Percentiles rank a stretch among this genome's conserved stretches.
phyloP scores from a whole-genome alignment of 2,329 filamentous ascomycete genomes.

The Talaromyces sp. region DNA sequence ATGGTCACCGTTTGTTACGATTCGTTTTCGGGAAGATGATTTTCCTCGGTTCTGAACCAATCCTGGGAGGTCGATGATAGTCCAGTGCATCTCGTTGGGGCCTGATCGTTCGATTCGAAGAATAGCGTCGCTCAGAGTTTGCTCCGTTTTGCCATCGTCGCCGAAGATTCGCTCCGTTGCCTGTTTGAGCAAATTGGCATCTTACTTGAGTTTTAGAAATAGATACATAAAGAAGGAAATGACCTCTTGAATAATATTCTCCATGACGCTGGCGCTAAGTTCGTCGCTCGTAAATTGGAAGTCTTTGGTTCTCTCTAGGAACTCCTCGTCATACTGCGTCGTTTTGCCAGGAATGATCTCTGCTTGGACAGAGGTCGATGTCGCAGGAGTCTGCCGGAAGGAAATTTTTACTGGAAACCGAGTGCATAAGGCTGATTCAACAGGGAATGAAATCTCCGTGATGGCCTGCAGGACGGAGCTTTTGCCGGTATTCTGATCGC shows the following conservation, averaged over 20 bases:
- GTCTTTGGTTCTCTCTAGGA: constrained; percentile 13
- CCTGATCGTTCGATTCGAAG: constrained; percentile 12
- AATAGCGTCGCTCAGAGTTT: constrained; percentile 12
- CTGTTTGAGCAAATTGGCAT: neutral
- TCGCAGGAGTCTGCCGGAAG: constrained; percentile 35
- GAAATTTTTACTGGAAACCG: constrained; percentile 60
- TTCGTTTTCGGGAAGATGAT: neutral
- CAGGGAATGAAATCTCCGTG: constrained; percentile 58
- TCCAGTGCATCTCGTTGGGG: constrained; percentile 14
- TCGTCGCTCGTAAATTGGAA: constrained; percentile 8
- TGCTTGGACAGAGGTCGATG: constrained; percentile 18
- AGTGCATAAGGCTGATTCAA: constrained; percentile 59
- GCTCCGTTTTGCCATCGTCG: neutral
- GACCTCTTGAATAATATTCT: constrained; percentile 5
- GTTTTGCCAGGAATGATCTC: constrained; percentile 19
- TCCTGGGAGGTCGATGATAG: constrained; percentile 16
- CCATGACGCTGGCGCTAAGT: constrained; percentile 3
- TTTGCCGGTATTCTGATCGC: constrained; percentile 60
- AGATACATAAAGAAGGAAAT: too few relatives aligned
- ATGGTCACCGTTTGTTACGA: neutral
- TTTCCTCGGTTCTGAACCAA: constrained; percentile 11
- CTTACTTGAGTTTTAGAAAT: neutral
- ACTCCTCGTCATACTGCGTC: constrained; percentile 5
- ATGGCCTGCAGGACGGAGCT: constrained; percentile 63
- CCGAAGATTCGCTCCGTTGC: constrained; percentile 12